Base-by-base conservation (phyloP, 805 yeast genomes). In the baker's yeast (Saccharomyces cerevisiae) region DNA sequence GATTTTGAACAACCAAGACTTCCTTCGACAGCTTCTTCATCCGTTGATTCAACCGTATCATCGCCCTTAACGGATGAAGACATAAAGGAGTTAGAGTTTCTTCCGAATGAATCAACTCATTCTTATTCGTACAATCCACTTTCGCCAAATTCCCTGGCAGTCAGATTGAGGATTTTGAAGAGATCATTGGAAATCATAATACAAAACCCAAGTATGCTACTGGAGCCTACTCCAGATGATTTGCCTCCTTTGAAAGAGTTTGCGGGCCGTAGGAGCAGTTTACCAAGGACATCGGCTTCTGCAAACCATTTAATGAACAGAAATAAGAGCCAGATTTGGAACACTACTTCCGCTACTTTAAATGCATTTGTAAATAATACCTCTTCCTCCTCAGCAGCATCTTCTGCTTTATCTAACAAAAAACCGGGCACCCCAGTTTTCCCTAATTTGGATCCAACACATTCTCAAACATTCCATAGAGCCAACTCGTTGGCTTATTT, bases 51-150 rank as follows among this genome's bases (percentile, higher is more conserved):
- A 9, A 59, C 65, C 0, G 27, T 47, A 1, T 31, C 36, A 9
- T 59, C 62, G 1, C 55, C 52, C n/a, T 28, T 55, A 2, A 54
- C 59, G 24, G 72, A 68, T 1, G 69, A 65, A 4, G 71, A 65
- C 50, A 48, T 65, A 14, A 65, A 70, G 10, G 82, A 84, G 53
- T 74, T 86, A 21, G 65, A 83, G 43, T 78, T 76, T 57, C 85
- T 88, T 63, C 89, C 92, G 4, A 81, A 83, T 27, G 90, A 86
- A 60, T 86, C 94, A 11, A 81, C 94, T 1, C 91, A 87, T 66
- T 86, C 95, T 1, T 89, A 86, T 65, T 87, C 96, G 0, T 89
- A 89, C 66, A 89, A 94, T 2, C 87, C 86, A 52, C 71, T 88
- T 53, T 84, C 92, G 1, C 94, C 91, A 9, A 86, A 87, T 65